Percentiles rank a stretch among this genome's conserved stretches.
These are phyloP conservation scores for Myxozyma neglecta DNA, from an alignment of 805 yeast species.

Conservation along the genomic window DNA sequence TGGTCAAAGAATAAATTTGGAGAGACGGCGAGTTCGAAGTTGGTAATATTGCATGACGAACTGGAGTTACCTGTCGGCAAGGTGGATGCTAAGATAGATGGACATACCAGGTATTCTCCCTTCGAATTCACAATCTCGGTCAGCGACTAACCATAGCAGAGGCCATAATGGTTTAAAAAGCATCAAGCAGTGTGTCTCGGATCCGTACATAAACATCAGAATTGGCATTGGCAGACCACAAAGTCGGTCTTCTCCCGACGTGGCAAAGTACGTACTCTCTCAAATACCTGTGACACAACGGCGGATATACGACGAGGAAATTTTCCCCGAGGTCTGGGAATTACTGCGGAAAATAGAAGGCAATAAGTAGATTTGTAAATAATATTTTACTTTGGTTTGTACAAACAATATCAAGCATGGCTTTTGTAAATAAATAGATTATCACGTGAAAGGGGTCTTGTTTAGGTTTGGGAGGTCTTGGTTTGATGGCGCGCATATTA, in stretches of 20 bases:
- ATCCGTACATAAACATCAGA: conserved; percentile 48
- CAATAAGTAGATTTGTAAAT: no score
- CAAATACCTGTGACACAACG: conserved; percentile 51
- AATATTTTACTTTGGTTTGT: no score
- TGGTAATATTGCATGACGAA: conserved; percentile 78
- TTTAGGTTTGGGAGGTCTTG: no score
- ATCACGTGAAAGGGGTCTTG: no score
- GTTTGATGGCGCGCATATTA: no score
- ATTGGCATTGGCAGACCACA: conserved; percentile 77
- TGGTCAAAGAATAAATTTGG: conserved; percentile 36
- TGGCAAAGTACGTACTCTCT: conserved; percentile 64
- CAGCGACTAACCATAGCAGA: conserved; percentile 42
- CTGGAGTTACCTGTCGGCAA: conserved; percentile 65
- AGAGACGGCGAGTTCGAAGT: conserved; percentile 39
- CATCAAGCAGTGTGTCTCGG: conserved; percentile 45
- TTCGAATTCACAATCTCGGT: neutral
- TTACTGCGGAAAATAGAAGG: neutral
- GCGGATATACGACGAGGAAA: conserved; percentile 42
- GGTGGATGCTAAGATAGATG: conserved; percentile 59
- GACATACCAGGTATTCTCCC: conserved; percentile 47
- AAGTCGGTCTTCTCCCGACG: conserved; percentile 46
- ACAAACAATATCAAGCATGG: no score
- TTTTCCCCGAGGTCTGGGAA: conserved; percentile 17
- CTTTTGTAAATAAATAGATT: no score
- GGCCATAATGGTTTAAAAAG: conserved; percentile 85